Evolutionary conservation across 2,329 filamentous ascomycete genomes (phyloP).

Genomic region (Aphanoascus verrucosus): DNA sequence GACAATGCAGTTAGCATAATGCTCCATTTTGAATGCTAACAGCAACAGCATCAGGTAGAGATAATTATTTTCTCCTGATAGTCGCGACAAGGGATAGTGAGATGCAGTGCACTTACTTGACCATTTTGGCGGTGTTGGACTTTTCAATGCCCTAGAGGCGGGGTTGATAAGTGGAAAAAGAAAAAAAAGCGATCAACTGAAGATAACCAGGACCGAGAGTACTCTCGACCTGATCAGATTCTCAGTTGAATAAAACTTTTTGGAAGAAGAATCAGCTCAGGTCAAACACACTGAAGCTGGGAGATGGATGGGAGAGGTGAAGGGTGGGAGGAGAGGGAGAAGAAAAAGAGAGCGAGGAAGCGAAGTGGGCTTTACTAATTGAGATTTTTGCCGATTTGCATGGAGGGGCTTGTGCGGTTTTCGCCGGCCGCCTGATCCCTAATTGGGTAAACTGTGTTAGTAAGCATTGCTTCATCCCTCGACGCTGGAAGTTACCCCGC

Average conservation of each 20-base stretch:
- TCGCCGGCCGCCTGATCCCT: not conserved
- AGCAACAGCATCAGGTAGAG: slow-evolving; percentile 11
- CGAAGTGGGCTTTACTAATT: slow-evolving; percentile 21
- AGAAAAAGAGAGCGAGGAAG: slow-evolving; percentile 6
- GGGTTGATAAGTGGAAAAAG: slow-evolving; percentile 26
- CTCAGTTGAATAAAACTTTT: slow-evolving; percentile 6
- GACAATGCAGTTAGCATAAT: slow-evolving; percentile 25
- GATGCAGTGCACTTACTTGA: slow-evolving; percentile 80
- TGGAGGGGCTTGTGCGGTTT: slow-evolving; percentile 18
- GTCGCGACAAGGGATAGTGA: slow-evolving; percentile 11
- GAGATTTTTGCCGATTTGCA: slow-evolving; percentile 23
- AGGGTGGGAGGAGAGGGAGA: slow-evolving; percentile 10
- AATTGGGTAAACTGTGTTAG: slow-evolving; percentile 3
- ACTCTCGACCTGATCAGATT: slow-evolving; percentile 32
- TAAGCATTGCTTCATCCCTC: slow-evolving; percentile 9
- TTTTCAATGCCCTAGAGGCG: slow-evolving; percentile 32
- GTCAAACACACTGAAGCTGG: slow-evolving; percentile 20
- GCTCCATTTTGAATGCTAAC: slow-evolving; percentile 4
- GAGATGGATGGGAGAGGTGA: slow-evolving; percentile 21
- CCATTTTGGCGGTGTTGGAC: slow-evolving; percentile 79
- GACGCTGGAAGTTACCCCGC: slow-evolving; percentile 1
- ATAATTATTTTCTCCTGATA: not conserved
- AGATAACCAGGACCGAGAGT: slow-evolving; percentile 35
- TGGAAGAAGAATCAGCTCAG: slow-evolving; percentile 18
- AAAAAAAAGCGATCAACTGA: slow-evolving; percentile 24